Evolutionary conservation across 192 early-diverging fungal genomes (phyloP), one percentile per base, ranked within the genome.

Genomic region (Coemansia sp.): DNA sequence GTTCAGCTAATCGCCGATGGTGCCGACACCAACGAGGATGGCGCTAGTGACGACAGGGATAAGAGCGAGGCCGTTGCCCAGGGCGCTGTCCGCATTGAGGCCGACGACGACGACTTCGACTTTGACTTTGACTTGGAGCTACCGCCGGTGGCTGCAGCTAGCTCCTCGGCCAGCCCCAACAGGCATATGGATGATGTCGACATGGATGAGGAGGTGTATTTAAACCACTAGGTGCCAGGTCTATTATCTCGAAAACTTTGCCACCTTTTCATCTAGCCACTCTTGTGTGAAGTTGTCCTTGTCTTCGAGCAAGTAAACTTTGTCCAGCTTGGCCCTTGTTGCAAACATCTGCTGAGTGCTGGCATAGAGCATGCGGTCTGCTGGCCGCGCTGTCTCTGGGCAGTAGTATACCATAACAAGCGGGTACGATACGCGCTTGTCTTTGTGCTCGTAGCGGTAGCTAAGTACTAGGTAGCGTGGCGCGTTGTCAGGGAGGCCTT

Each of bases 241-340:
- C 2, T 3, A 5, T 24, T 69, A 70, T 26, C 62, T 67, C 2
- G 62, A 51, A 62, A 57, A 60, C 61, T 76, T 71, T 60, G 71
- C 73, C 36, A 91, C 67, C 33, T 83, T 76, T 24, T 75, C 64
- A 20, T 82, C 71, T 6, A 94, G 59, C 87, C 90, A 93, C 31
- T 89, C 83, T 10, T 89, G 84, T 2, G 78, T 89, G 23, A 95
- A 69, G 0, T 76, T 62, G 43, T 91, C 90, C 18, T 86, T 64
- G n/a, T 93, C 88, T 10, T 82, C 62, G 40, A 95, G 76, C 62
- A 92, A 88, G 66, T 90, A 83, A 18, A 84, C 91, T 70, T 91
- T 92, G 10, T 84, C 87, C 5, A 94, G 79, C 43, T 82, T 76
- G 14, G 82, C 79, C 58, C 77, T 84, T 37, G 75, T 75, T 66